Conservation (phyloP, 2,329 filamentous ascomycete species). For the Phialocephala subalpina region DNA sequence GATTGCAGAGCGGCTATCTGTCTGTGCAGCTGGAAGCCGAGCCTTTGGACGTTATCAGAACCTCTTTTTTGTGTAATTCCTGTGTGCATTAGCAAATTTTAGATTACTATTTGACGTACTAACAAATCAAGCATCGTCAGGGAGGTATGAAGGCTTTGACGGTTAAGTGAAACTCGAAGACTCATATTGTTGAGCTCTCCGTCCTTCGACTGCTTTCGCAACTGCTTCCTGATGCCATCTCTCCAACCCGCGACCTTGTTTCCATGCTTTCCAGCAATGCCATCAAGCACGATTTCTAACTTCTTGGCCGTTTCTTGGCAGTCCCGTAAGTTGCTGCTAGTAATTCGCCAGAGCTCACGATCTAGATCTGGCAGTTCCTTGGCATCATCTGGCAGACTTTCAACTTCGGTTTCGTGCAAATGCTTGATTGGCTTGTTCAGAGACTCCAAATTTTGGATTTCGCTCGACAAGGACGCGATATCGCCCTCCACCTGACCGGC, state of each 20-base stretch:
- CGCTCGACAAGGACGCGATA: too few species aligned
- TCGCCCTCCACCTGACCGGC: slow-evolving; percentile 10
- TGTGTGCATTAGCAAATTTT: slow-evolving; percentile 21
- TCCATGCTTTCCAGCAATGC: slow-evolving; percentile 16
- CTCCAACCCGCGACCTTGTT: slow-evolving; percentile 16
- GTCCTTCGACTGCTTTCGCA: slow-evolving; percentile 24
- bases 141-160: slow-evolving; percentile 24
- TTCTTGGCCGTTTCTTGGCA: slow-evolving; percentile 14
- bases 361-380: too few species aligned
- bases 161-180: slow-evolving; percentile 17
- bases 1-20: slow-evolving; percentile 19
- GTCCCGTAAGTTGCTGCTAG: slow-evolving; percentile 10
- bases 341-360: slow-evolving; percentile 21
- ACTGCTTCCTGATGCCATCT: slow-evolving; percentile 22
- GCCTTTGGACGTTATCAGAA: slow-evolving; percentile 17
- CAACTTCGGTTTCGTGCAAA: too few species aligned
- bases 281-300: too few species aligned
- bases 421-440: too few species aligned
- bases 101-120: slow-evolving; percentile 11
- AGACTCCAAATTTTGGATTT: too few species aligned
- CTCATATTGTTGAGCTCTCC: slow-evolving; percentile 18
- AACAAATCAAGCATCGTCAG: slow-evolving; percentile 20
- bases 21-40: slow-evolving; percentile 19
- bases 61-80: slow-evolving; percentile 18
- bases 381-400: too few species aligned